These are phyloP conservation scores for Sporothrix luriei DNA, from an alignment of 2,329 filamentous ascomycete species.

Conservation along the genomic window DNA sequence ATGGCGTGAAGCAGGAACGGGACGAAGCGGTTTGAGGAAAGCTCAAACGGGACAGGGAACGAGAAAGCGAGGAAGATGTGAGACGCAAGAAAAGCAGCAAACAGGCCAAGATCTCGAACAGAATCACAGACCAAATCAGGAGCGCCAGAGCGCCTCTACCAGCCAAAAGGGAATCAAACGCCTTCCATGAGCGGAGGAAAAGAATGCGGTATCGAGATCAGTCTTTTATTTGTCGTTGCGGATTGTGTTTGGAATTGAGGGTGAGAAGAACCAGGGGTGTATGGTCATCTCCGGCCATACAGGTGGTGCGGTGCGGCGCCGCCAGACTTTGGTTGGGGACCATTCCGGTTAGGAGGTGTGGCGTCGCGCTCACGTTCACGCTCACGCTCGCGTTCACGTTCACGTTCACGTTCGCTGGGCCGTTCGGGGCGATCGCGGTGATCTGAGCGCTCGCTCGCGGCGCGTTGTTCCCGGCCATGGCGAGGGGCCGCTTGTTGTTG, in stretches of 20 bases:
- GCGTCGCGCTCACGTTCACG: slow-evolving; percentile 33
- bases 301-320: slow-evolving; percentile 27
- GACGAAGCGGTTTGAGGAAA: too few species aligned
- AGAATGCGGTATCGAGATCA: not conserved
- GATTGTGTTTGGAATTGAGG: not conserved
- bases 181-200: slow-evolving; percentile 9
- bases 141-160: slow-evolving; percentile 23
- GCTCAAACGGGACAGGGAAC: not conserved
- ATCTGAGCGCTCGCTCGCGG: slow-evolving; percentile 32
- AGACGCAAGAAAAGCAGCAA: not conserved
- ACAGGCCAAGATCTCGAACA: not conserved
- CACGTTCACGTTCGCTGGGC: slow-evolving; percentile 28
- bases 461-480: slow-evolving; percentile 29
- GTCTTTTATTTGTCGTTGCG: not conserved
- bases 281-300: slow-evolving; percentile 32
- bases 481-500: slow-evolving; percentile 28
- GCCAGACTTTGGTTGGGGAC: slow-evolving; percentile 28
- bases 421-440: slow-evolving; percentile 26
- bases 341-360: slow-evolving; percentile 34
- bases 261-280: not conserved
- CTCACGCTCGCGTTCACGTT: slow-evolving; percentile 33
- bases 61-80: not conserved
- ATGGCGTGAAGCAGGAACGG: not conserved
- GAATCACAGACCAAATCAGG: not conserved
- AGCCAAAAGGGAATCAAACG: slow-evolving; percentile 9